These are phyloP conservation scores for Colletotrichum agaves DNA, from an alignment of 2,329 filamentous ascomycete genomes.

Conservation along the genomic window DNA sequence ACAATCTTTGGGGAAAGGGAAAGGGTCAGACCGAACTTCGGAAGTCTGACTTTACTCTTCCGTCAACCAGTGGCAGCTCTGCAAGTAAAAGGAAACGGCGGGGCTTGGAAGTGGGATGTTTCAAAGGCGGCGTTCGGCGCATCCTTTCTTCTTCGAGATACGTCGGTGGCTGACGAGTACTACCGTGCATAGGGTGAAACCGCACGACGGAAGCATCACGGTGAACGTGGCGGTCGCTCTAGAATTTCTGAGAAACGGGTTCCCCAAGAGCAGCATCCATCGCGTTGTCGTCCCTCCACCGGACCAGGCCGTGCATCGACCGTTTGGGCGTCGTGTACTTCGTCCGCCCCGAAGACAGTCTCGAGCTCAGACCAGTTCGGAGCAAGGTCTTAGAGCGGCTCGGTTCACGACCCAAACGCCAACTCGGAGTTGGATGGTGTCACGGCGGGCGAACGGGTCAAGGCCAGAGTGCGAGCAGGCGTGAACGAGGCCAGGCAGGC, in stretches of 20 bases:
- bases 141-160: no score
- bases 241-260: constrained; percentile 58
- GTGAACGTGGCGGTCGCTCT: constrained; percentile 63
- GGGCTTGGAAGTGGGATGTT: constrained; percentile 57
- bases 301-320: constrained; percentile 56
- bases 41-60: constrained; percentile 66
- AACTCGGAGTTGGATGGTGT: constrained; percentile 45
- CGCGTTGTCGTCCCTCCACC: constrained; percentile 55
- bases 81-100: constrained; percentile 58
- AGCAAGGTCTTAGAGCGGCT: constrained; percentile 48
- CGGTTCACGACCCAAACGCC: constrained; percentile 42
- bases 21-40: constrained; percentile 66
- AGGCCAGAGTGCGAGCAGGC: constrained; percentile 44
- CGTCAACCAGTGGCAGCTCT: constrained; percentile 66
- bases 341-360: constrained; percentile 48
- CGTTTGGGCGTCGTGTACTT: constrained; percentile 60
- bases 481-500: constrained; percentile 38
- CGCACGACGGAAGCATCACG: constrained; percentile 60
- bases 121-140: no score
- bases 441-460: constrained; percentile 50
- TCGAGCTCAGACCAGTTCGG: constrained; percentile 45
- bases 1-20: constrained; percentile 50
- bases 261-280: constrained; percentile 57
- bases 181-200: constrained; percentile 47
- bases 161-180: no score